Base-by-base conservation (phyloP, 176 grass and related monocot genomes). In the Zea luxurians region DNA sequence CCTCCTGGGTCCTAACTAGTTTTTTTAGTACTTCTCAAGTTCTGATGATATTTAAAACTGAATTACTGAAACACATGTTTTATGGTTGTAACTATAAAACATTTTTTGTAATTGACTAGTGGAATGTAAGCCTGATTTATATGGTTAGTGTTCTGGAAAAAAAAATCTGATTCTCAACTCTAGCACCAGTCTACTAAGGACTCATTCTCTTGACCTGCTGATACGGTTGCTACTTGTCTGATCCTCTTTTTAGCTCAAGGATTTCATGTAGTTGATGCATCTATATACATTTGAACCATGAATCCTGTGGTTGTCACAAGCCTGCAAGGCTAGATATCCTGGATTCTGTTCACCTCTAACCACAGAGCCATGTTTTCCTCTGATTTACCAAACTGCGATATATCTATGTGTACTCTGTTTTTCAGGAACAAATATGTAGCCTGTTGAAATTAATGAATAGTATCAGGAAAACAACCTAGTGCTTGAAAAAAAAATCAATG, bases 331-430 rank as follows among this genome's bases (percentile, higher is more conserved):
- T 5, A 12, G 15, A 18, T 13, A 10, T 38, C 15, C 13, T 76
- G 20, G 4, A 18, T 50, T 50, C 37, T 48, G 43, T 77, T 27
- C 34, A 48, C 57, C 21, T 40, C 1, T 17, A 4, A 74, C 37
- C 12, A 5, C 61, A 45, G 55, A 76, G 34, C 41, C 3, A 17
- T 77, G 27, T 3, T 64, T 48, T 37, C 9, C 21, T n/a, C 43
- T 27, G 43, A 48, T 63, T 63, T 48, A 63, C 42, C 48, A 1
- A 27, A 57, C 41, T 59, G 59, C 34, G 72, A 48, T 60, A 60
- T 78, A 73, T 80, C 10, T 68, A 61, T 60, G 20, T n/a, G 8
- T 70, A 55, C 47, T 66, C 48, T 67, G 21, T 40, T 3, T 4
- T 10, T 68, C 16, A 62, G 18, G 37, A 62, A 8, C 8, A n/a